A percentile compares a stretch with the other conserved stretches of the same genome.
Evolutionary conservation across 2,329 filamentous ascomycete species (phyloP).

Genomic region (Lecanicillium sp.): DNA sequence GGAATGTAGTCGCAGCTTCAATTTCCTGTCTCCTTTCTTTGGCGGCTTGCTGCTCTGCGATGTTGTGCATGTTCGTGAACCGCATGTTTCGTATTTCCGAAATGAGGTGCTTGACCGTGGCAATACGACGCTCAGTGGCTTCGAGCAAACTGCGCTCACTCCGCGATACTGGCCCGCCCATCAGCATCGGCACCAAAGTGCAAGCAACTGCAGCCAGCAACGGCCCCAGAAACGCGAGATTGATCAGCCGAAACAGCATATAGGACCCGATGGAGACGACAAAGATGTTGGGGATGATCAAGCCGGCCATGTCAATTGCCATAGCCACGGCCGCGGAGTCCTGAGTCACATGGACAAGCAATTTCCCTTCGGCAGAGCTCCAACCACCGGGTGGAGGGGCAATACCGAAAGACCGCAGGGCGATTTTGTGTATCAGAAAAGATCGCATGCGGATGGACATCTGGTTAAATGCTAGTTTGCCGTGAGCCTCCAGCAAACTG

Average conservation of each 20-base stretch:
- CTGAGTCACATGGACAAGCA: neutral
- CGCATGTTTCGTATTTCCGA: neutral
- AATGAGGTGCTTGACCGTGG: neutral
- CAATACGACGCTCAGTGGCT: neutral
- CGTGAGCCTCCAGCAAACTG: neutral
- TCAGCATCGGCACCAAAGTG: too few species aligned
- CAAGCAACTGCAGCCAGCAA: too few species aligned
- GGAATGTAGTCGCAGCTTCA: neutral
- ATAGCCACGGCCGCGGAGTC: neutral
- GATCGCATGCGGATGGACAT: too few species aligned
- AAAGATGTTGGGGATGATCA: slow-evolving; percentile 1
- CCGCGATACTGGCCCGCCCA: neutral
- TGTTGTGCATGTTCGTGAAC: slow-evolving; percentile 1
- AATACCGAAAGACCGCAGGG: neutral
- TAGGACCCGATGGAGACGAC: neutral
- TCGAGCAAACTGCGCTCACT: neutral
- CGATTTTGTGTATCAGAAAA: neutral
- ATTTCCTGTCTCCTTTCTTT: slow-evolving; percentile 1
- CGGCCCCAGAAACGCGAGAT: too few species aligned
- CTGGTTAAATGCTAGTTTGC: too few species aligned
- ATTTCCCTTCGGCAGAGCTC: neutral
- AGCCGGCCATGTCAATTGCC: neutral
- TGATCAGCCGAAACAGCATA: neutral
- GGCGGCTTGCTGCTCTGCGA: neutral
- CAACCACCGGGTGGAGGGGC: neutral